phyloP scores from a whole-genome alignment of 768 basidiomycete genomes.

The Coprinopsis cinerea region DNA sequence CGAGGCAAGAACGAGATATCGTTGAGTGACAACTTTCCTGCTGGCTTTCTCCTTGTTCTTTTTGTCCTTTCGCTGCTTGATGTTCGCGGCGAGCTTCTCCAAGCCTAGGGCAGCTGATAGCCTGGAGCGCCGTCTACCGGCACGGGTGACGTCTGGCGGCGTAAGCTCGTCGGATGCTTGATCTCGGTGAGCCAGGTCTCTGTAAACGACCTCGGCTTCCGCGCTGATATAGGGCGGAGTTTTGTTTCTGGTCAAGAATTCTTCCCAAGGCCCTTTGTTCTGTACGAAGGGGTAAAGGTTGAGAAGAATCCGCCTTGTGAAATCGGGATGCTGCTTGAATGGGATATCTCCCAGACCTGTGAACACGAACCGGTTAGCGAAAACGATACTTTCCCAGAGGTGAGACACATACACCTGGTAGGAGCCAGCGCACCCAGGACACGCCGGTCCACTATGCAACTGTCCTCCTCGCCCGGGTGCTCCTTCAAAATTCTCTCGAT shows the following conservation, averaged over 20 bases:
- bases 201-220: conserved; percentile 58
- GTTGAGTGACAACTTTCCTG: conserved; percentile 7
- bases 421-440: conserved; percentile 76
- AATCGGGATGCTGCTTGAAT: conserved; percentile 68
- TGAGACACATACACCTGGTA: conserved; percentile 49
- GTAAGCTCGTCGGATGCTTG: not conserved
- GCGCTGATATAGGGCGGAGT: conserved; percentile 66
- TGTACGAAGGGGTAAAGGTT: conserved; percentile 59
- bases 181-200: conserved; percentile 29
- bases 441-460: conserved; percentile 58
- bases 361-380: conserved; percentile 11
- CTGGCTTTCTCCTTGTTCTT: not conserved
- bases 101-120: conserved; percentile 4
- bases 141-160: conserved; percentile 1
- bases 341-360: conserved; percentile 65
- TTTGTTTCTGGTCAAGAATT: conserved; percentile 53
- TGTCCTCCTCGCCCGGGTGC: conserved; percentile 61
- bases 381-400: conserved; percentile 11
- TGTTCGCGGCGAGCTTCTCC: not conserved
- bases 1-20: conserved; percentile 58
- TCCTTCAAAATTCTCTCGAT: conserved; percentile 54
- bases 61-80: not conserved
- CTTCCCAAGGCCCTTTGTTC: conserved; percentile 60
- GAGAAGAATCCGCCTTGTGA: conserved; percentile 60
- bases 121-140: not conserved